phyloP scores from a whole-genome alignment of 2,329 filamentous ascomycete species.

The Macrophomina phaseolina region DNA sequence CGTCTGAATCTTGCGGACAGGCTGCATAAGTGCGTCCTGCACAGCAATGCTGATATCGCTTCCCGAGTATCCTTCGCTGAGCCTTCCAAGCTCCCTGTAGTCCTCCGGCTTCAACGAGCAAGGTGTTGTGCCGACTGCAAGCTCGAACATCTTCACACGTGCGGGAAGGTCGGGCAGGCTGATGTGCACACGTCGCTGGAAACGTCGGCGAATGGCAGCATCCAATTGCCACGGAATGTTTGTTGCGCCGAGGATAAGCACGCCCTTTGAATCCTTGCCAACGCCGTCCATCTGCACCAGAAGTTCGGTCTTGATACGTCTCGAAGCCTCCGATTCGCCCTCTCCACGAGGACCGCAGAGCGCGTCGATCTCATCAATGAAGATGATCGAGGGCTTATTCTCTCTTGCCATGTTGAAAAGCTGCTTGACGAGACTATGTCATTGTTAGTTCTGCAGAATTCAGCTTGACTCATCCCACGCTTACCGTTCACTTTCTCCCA shows the following conservation, averaged over 20 bases:
- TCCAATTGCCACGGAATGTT: slow-evolving; percentile 99
- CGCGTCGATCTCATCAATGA: slow-evolving; percentile 97
- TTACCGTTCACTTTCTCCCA: slow-evolving; percentile 98
- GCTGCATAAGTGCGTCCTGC: slow-evolving; percentile 96
- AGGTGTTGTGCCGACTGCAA: slow-evolving; percentile 90
- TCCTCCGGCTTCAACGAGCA: slow-evolving; percentile 80
- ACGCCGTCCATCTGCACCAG: slow-evolving; percentile 99
- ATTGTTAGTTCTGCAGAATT: slow-evolving; percentile 27
- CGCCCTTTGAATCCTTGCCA: slow-evolving; percentile 90
- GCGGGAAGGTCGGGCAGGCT: slow-evolving; percentile 86
- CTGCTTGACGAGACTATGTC: slow-evolving; percentile 82
- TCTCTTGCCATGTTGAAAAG: slow-evolving; percentile 98
- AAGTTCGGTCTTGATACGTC: slow-evolving; percentile 97
- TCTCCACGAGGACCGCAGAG: slow-evolving; percentile 91
- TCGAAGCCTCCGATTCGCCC: slow-evolving; percentile 95
- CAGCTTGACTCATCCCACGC: slow-evolving; percentile 32
- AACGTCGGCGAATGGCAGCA: slow-evolving; percentile 91
- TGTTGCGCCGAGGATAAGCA: slow-evolving; percentile 92
- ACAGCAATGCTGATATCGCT: slow-evolving; percentile 96
- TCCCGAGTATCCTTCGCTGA: slow-evolving; percentile 93
- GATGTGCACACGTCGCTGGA: slow-evolving; percentile 96
- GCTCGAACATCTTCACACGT: slow-evolving; percentile 92
- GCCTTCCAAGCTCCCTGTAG: slow-evolving; percentile 76
- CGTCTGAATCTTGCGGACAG: slow-evolving; percentile 93
- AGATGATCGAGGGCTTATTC: slow-evolving; percentile 97